A percentile compares a stretch with the other conserved stretches of the same genome.
Evolutionary conservation across 169 alveolate species (phyloP).

Genomic region (Miamiensis avidus): DNA sequence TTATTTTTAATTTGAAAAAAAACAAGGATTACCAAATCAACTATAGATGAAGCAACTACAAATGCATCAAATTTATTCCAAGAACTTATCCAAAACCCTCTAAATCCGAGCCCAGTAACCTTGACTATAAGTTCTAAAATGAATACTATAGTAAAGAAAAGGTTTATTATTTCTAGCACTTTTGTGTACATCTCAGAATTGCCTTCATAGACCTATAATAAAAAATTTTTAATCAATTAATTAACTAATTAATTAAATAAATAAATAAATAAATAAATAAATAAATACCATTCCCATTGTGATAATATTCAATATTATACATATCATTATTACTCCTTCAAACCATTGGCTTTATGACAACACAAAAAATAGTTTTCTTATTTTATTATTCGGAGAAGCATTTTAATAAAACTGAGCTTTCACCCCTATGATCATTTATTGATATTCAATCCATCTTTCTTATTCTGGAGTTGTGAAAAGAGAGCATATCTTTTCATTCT

Average conservation of each 20-base stretch:
- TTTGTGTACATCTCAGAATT: neutral
- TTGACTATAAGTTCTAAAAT: slow-evolving; percentile 65
- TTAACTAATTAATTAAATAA: too few species aligned
- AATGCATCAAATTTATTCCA: slow-evolving; percentile 85
- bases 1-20: too few species aligned
- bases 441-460: slow-evolving; percentile 69
- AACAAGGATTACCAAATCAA: slow-evolving; percentile 51
- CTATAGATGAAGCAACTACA: slow-evolving; percentile 70
- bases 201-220: neutral
- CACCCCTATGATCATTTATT: slow-evolving; percentile 71
- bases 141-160: slow-evolving; percentile 65
- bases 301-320: slow-evolving; percentile 76
- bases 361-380: slow-evolving; percentile 11
- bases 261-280: too few species aligned
- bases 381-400: slow-evolving; percentile 20
- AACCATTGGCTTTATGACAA: slow-evolving; percentile 47
- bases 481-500: slow-evolving; percentile 64
- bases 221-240: too few species aligned
- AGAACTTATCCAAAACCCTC: slow-evolving; percentile 55
- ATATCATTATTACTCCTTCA: slow-evolving; percentile 73
- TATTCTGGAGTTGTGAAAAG: slow-evolving; percentile 45
- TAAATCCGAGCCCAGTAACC: slow-evolving; percentile 58
- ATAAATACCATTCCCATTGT: slow-evolving; percentile 80
- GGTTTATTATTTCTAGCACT: slow-evolving; percentile 50
- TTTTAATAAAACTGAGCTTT: slow-evolving; percentile 49